Conservation (phyloP, 768 basidiomycete species). For the Tylopilus intermedius region DNA sequence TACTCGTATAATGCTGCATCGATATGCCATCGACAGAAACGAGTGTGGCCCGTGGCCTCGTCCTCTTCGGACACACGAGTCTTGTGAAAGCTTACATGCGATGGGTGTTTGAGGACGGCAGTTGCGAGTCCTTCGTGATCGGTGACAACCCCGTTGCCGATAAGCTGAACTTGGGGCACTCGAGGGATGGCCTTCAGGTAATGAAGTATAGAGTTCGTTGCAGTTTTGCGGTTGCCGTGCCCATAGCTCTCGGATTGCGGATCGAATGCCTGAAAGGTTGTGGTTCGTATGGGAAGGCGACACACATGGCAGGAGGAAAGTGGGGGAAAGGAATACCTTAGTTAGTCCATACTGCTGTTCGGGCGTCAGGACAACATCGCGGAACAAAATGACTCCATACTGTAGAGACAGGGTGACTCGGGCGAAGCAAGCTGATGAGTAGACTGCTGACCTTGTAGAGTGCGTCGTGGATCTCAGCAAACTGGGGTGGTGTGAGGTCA, state of each 20-base stretch:
- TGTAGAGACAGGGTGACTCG: conserved; percentile 23
- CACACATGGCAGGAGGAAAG: background rate
- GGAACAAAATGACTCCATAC: conserved; percentile 73
- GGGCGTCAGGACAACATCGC: conserved; percentile 61
- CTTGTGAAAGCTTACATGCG: conserved; percentile 85
- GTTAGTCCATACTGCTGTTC: conserved; percentile 83
- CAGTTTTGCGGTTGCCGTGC: conserved; percentile 85
- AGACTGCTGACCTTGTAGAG: conserved; percentile 62
- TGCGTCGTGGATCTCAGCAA: conserved; percentile 62
- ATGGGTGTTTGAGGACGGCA: conserved; percentile 79
- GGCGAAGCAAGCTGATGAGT: background rate
- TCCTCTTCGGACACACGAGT: conserved; percentile 68
- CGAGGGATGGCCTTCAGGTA: conserved; percentile 88
- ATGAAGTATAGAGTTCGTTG: conserved; percentile 75
- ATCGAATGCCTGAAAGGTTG: conserved; percentile 63
- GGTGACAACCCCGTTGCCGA: conserved; percentile 80
- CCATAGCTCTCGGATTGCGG: conserved; percentile 60
- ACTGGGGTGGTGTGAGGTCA: conserved; percentile 52
- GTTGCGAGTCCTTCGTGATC: conserved; percentile 78
- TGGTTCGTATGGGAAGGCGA: background rate
- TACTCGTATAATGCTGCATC: conserved; percentile 80
- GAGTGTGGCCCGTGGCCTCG: conserved; percentile 65
- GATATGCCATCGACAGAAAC: conserved; percentile 91
- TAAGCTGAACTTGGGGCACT: conserved; percentile 86
- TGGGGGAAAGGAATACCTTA: conserved; percentile 45